A percentile compares a stretch with the other conserved stretches of the same genome.
Evolutionary conservation across 2,329 filamentous ascomycete genomes (phyloP).

Genomic region (Chrysosporium keratinophilum): DNA sequence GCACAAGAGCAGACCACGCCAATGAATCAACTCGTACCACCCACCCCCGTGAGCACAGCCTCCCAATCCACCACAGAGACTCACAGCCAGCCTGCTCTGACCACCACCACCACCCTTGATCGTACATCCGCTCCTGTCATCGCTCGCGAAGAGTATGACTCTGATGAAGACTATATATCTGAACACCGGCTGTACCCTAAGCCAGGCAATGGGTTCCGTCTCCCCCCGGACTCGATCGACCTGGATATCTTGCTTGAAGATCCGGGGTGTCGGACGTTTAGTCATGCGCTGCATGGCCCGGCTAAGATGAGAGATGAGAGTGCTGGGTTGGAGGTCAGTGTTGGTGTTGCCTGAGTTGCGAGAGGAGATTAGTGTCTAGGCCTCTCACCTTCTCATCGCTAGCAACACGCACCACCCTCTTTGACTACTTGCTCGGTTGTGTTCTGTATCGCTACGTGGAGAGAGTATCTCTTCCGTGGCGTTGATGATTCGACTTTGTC

Average conservation of each 20-base stretch:
- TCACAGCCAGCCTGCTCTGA: slow-evolving; percentile 10
- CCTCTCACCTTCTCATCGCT: too few relatives aligned
- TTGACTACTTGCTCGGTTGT: too few relatives aligned
- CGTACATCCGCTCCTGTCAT: not conserved
- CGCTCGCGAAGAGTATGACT: slow-evolving; percentile 19
- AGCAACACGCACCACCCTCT: too few relatives aligned
- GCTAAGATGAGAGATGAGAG: slow-evolving; percentile 15
- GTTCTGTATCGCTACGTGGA: too few relatives aligned
- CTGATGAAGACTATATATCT: slow-evolving; percentile 40
- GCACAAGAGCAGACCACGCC: not conserved
- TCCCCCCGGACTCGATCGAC: slow-evolving; percentile 50
- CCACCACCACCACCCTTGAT: slow-evolving; percentile 12
- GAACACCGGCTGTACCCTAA: slow-evolving; percentile 54
- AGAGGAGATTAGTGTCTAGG: too few relatives aligned
- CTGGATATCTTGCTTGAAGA: slow-evolving; percentile 54
- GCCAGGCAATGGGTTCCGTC: slow-evolving; percentile 50
- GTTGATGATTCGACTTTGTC: too few relatives aligned
- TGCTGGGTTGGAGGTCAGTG: slow-evolving; percentile 10
- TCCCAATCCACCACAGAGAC: not conserved
- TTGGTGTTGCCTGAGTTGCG: slow-evolving; percentile 14
- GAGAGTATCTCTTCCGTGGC: too few relatives aligned
- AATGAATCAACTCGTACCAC: not conserved
- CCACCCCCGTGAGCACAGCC: slow-evolving; percentile 8
- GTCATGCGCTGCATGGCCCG: slow-evolving; percentile 35
- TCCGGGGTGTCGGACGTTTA: slow-evolving; percentile 46